Base-by-base conservation (phyloP, 1,284 basidiomycete species). In the Heterobasidion parviporum region DNA sequence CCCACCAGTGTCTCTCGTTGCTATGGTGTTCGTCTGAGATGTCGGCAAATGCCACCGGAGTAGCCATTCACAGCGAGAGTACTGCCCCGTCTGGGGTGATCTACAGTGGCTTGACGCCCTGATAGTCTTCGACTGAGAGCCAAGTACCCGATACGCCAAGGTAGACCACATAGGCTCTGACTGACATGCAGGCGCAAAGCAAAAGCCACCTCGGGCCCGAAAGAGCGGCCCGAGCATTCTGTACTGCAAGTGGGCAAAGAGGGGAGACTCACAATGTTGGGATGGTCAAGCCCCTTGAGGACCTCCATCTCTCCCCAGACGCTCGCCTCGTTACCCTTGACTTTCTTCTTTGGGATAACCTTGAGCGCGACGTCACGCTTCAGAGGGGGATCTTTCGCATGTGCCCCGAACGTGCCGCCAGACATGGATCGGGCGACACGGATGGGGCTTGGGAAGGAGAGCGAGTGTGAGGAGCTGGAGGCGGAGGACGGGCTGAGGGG, bases 241-340 rank as follows among this genome's bases (percentile, higher is more conserved):
- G 26, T 4, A 26, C 26, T 26, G 43, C 36, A 12, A 18, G 44
- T 14, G n/a, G 44, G 16, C 20, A 18, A 38, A 26, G 8, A 35
- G 52, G 15, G 6, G 3, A 62, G 53, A 78, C 87, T 64, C 58
- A 92, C 94, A 60, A 97, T 91, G 65, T 96, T 93, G 0, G 88
- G 85, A 68, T 96, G 92, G 65, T 94, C 81, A 49, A 97, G 74
- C 0, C 87, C 91, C 64, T 87, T 87, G 56, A 98, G 72, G 1
- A 97, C 89, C 53, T 92, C 83, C 84, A 96, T 94, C 73, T 98
- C 94, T 47, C 83, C 79, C 85, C 89, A 92, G 0, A 95, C 92
- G 58, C 82, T 85, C 53, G 75, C 81, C 68, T 91, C 89, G 62
- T 92, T 92, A 10, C 88, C 92, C 70, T 91, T 94, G 61, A 95